phyloP scores from a whole-genome alignment of 2,329 filamentous ascomycete genomes.

The Raffaelea deltoideospora region DNA sequence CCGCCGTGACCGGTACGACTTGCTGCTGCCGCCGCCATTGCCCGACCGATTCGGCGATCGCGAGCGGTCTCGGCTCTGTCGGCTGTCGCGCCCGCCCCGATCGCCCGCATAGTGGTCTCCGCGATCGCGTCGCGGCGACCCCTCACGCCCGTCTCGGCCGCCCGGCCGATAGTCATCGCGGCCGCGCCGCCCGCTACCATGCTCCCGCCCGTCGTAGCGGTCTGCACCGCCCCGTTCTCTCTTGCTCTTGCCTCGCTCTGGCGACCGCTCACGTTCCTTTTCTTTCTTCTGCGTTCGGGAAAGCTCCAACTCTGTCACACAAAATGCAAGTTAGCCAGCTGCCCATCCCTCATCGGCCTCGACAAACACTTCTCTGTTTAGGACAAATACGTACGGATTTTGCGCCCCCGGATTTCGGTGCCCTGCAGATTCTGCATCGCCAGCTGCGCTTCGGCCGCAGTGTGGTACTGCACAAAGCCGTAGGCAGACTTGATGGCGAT shows the following conservation, averaged over 20 bases:
- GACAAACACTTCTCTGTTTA: background rate
- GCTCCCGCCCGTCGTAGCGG: conserved; percentile 34
- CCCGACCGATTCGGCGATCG: conserved; percentile 38
- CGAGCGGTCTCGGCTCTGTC: conserved; percentile 44
- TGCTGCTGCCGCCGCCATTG: conserved; percentile 18
- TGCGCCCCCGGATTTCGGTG: conserved; percentile 68
- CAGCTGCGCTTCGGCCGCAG: conserved; percentile 53
- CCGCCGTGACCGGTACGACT: conserved; percentile 44
- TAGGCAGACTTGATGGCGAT: conserved; percentile 95
- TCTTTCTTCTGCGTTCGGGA: conserved; percentile 74
- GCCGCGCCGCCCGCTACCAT: conserved; percentile 32
- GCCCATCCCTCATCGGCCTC: too few relatives aligned
- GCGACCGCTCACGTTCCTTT: conserved; percentile 38
- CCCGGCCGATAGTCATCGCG: conserved; percentile 52
- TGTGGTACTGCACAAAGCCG: conserved; percentile 89
- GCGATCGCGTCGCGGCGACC: conserved; percentile 40
- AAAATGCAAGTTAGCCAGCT: background rate
- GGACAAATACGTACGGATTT: conserved; percentile 60
- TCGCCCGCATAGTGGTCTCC: conserved; percentile 45
- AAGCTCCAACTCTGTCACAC: conserved; percentile 65
- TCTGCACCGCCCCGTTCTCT: conserved; percentile 29
- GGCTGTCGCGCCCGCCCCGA: conserved; percentile 24
- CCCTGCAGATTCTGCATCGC: conserved; percentile 72
- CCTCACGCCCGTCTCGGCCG: conserved; percentile 38
- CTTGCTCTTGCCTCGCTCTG: conserved; percentile 34